Percentiles rank a stretch among this genome's conserved stretches.
Conservation (phyloP, 1,284 basidiomycete genomes). For the Nidula niveotomentosa region DNA sequence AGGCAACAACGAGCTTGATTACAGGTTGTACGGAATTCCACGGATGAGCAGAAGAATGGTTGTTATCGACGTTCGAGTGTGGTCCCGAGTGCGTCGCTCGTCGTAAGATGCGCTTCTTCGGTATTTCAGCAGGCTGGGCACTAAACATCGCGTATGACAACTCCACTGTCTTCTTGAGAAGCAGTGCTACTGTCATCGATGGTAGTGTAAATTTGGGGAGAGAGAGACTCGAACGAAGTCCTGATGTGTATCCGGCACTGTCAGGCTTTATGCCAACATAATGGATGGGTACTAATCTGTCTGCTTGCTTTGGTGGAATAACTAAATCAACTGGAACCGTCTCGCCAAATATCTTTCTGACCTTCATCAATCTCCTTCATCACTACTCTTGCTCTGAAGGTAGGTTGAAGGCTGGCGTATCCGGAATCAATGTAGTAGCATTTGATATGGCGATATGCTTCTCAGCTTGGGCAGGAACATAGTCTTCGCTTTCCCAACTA, state of each 20-base stretch:
- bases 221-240: not conserved
- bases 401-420: not conserved
- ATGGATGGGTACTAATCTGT: no score
- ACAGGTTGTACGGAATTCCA: no score
- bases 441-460: no score
- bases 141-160: no score
- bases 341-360: not conserved
- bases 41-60: no score
- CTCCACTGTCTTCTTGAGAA: not conserved
- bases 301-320: not conserved
- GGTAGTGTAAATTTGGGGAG: not conserved
- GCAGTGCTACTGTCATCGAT: not conserved
- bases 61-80: no score
- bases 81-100: no score
- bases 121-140: no score
- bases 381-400: not conserved
- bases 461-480: not conserved
- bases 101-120: no score
- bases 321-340: not conserved
- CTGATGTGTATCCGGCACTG: no score
- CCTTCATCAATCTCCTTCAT: not conserved
- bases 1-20: no score
- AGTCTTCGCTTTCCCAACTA: not conserved
- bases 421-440: not conserved
- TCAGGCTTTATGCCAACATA: no score